These are phyloP conservation scores for Trichophyton mentagrophytes DNA, from an alignment of 2,329 filamentous ascomycete genomes.

Conservation along the genomic window DNA sequence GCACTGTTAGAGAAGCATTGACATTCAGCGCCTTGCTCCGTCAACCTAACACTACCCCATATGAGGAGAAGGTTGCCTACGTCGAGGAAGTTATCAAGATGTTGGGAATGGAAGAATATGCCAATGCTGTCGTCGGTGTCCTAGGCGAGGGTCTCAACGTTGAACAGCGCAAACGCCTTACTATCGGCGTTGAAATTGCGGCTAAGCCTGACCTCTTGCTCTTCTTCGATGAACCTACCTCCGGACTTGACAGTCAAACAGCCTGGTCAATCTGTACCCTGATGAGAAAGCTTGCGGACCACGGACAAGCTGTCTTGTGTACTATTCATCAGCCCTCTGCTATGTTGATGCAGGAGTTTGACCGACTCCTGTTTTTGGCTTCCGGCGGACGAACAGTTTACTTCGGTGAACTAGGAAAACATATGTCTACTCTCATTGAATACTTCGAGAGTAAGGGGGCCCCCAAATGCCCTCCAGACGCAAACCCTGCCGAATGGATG, in stretches of 20 bases:
- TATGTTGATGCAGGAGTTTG: slow-evolving; percentile 81
- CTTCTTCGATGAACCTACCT: slow-evolving; percentile 91
- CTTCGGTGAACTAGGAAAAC: slow-evolving; percentile 53
- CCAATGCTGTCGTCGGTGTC: slow-evolving; percentile 80
- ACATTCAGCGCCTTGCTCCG: slow-evolving; percentile 76
- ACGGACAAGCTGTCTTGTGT: slow-evolving; percentile 81
- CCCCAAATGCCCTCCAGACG: slow-evolving; percentile 47
- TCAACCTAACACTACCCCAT: slow-evolving; percentile 60
- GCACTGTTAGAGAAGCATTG: slow-evolving; percentile 78
- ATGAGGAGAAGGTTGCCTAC: slow-evolving; percentile 69
- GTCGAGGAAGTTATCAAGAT: slow-evolving; percentile 86
- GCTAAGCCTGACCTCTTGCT: slow-evolving; percentile 81
- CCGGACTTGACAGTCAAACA: slow-evolving; percentile 83
- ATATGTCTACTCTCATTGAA: slow-evolving; percentile 44
- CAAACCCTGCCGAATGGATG: slow-evolving; percentile 70
- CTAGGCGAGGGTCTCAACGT: slow-evolving; percentile 61
- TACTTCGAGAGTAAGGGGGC: slow-evolving; percentile 58
- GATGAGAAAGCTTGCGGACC: slow-evolving; percentile 77
- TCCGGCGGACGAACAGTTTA: slow-evolving; percentile 56
- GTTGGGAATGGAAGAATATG: slow-evolving; percentile 80
- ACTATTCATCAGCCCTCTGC: slow-evolving; percentile 97
- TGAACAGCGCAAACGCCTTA: slow-evolving; percentile 61
- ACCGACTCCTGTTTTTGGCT: slow-evolving; percentile 51
- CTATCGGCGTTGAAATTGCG: slow-evolving; percentile 86
- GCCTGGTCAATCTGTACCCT: slow-evolving; percentile 85